Evolutionary conservation across 805 yeast genomes (phyloP).

Genomic region (Nakazawaea sp.): DNA sequence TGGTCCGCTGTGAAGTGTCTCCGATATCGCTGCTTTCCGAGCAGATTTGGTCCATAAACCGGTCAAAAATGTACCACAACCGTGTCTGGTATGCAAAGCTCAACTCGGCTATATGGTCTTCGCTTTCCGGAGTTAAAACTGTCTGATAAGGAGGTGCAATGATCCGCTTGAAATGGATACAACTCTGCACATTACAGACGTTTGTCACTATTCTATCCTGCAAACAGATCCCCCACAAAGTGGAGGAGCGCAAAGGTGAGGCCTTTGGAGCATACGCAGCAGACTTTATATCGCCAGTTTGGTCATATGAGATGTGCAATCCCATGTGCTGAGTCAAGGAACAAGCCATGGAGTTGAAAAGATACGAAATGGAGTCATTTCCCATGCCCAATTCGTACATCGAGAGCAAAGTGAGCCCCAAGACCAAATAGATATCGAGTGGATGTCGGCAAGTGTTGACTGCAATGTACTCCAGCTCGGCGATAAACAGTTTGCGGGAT

Average conservation of each 20-base stretch:
- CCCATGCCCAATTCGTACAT: slow-evolving; percentile 25
- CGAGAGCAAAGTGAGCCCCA: slow-evolving; percentile 21
- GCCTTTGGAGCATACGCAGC: slow-evolving; percentile 18
- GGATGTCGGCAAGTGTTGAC: slow-evolving; percentile 16
- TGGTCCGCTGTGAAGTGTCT: slow-evolving; percentile 21
- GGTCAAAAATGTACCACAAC: slow-evolving; percentile 24
- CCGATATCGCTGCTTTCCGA: slow-evolving; percentile 25
- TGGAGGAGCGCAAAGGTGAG: slow-evolving; percentile 20
- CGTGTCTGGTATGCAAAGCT: slow-evolving; percentile 20
- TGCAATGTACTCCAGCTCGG: slow-evolving; percentile 19
- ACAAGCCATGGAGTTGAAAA: slow-evolving; percentile 24
- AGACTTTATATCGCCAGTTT: slow-evolving; percentile 15
- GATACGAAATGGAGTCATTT: slow-evolving; percentile 22
- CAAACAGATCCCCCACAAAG: slow-evolving; percentile 24
- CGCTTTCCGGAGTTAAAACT: slow-evolving; percentile 9
- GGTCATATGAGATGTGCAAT: slow-evolving; percentile 18
- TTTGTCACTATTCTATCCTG: slow-evolving; percentile 24
- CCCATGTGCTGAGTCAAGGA: slow-evolving; percentile 28
- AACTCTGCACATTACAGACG: slow-evolving; percentile 21
- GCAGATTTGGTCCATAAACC: slow-evolving; percentile 27
- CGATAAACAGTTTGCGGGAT: slow-evolving; percentile 14
- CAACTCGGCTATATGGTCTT: slow-evolving; percentile 16
- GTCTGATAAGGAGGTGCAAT: slow-evolving; percentile 24
- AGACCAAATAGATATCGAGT: slow-evolving; percentile 18
- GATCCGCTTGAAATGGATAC: slow-evolving; percentile 26